phyloP scores from a whole-genome alignment of 176 grass and related monocot species.

The bread wheat (Triticum aestivum) region DNA sequence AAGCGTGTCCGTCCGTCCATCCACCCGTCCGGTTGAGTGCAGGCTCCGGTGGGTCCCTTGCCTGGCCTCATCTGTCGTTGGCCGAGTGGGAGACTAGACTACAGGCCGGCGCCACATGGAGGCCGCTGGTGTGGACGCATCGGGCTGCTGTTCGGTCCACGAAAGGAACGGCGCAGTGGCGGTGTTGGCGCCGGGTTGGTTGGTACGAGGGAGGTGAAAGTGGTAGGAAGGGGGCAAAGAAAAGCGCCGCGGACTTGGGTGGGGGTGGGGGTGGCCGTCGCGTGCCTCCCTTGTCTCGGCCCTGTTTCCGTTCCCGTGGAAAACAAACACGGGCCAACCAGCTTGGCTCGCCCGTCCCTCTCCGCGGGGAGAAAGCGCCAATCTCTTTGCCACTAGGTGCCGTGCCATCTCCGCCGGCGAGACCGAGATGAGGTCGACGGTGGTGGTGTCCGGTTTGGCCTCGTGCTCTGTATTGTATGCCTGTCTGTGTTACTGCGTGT shows the following conservation, averaged over 20 bases:
- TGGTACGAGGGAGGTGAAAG: background rate
- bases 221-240: background rate
- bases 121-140: background rate
- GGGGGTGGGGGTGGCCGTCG: background rate
- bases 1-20: background rate
- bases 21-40: background rate
- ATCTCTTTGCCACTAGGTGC: background rate
- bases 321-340: background rate
- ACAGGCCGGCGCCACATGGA: background rate
- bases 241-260: background rate
- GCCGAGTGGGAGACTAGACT: background rate
- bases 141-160: background rate
- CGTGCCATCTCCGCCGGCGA: background rate
- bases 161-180: background rate
- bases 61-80: background rate
- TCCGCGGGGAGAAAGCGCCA: background rate
- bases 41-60: background rate
- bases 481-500: background rate
- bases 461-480: background rate
- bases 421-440: background rate
- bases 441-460: background rate
- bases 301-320: conserved; percentile 3
- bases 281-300: background rate
- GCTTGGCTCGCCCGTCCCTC: background rate
- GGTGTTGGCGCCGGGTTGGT: background rate